Evolutionary conservation across 768 basidiomycete species (phyloP).

Genomic region (Inosperma sp.): DNA sequence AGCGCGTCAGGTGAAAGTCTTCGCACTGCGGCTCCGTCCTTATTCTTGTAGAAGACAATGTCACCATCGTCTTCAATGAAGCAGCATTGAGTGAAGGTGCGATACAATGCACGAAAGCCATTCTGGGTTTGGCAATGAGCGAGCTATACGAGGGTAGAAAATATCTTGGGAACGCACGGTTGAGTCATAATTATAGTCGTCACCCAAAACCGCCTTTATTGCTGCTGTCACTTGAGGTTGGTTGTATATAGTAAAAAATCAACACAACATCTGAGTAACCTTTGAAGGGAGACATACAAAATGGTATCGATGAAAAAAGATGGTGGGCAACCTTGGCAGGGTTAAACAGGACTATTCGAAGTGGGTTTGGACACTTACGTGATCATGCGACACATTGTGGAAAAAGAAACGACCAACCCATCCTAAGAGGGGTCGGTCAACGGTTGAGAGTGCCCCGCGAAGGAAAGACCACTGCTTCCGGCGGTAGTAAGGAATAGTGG

Average conservation of each 20-base stretch:
- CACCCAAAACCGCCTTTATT: constrained; percentile 42
- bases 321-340: no score
- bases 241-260: constrained; percentile 37
- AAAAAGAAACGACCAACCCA: constrained; percentile 66
- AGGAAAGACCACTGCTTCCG: constrained; percentile 55
- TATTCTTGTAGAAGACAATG: constrained; percentile 59
- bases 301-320: no score
- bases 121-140: constrained; percentile 31
- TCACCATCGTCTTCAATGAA: constrained; percentile 63
- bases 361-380: no score
- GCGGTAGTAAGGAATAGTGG: constrained; percentile 53
- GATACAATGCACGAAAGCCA: constrained; percentile 54
- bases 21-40: constrained; percentile 42
- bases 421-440: constrained; percentile 54
- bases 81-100: constrained; percentile 55
- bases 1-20: no score
- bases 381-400: constrained; percentile 61
- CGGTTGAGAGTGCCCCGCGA: constrained; percentile 57
- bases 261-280: no score
- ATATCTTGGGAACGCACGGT: constrained; percentile 31
- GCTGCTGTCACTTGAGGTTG: constrained; percentile 50
- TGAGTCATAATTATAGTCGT: constrained; percentile 54
- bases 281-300: no score
- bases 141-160: neutral
- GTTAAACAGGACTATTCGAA: no score